These are phyloP conservation scores for Digitaria exilis DNA, from an alignment of 202 grass and related monocot species.

Conservation along the genomic window DNA sequence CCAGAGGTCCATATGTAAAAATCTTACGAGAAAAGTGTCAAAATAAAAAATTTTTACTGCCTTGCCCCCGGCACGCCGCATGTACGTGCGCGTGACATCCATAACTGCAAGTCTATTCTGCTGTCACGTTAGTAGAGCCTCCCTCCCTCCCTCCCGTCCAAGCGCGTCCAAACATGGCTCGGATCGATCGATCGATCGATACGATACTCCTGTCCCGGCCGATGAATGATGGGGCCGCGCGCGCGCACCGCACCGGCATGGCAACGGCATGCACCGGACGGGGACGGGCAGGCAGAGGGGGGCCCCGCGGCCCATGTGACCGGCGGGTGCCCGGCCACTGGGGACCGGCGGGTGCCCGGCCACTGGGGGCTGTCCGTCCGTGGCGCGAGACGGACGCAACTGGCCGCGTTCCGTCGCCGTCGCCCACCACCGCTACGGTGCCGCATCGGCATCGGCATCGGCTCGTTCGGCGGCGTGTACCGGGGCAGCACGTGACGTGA, in stretches of 20 bases:
- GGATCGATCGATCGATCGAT: background rate
- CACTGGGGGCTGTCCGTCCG: constrained; percentile 11
- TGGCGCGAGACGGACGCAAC: background rate
- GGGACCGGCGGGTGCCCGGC: constrained; percentile 33
- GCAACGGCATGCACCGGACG: background rate
- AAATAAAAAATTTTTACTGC: no score
- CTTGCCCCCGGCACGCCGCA: constrained; percentile 1
- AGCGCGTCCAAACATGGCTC: background rate
- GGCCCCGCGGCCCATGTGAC: constrained; percentile 35
- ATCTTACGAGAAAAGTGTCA: no score
- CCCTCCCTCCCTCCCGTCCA: no score
- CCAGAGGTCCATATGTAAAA: no score
- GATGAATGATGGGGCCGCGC: background rate
- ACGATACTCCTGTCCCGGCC: background rate
- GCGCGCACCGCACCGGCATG: background rate
- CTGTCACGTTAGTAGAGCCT: background rate
- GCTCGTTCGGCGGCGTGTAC: no score
- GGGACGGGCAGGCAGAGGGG: background rate
- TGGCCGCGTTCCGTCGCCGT: background rate
- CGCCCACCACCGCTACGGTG: background rate
- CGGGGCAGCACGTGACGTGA: no score
- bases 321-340: constrained; percentile 23
- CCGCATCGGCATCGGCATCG: background rate
- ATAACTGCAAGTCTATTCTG: constrained; percentile 41
- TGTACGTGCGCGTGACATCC: constrained; percentile 38